Evolutionary conservation across 129 eudicot genomes (phyloP).

Genomic region (Kitagawia praeruptora): DNA sequence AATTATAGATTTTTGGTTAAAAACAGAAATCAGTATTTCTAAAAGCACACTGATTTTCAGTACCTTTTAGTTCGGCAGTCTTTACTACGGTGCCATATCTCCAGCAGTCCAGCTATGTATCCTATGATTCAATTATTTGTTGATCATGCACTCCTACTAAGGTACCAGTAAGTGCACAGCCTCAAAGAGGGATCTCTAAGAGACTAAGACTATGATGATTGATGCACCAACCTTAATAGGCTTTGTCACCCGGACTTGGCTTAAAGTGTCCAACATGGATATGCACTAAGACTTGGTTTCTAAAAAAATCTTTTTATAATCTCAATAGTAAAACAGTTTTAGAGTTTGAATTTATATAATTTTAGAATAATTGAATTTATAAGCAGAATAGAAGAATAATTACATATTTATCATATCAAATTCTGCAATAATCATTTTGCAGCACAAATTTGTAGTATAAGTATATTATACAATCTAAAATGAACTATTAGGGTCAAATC

Average conservation of each 20-base stretch:
- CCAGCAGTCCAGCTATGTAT: not conserved
- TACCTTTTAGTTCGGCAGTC: not conserved
- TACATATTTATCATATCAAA: not conserved
- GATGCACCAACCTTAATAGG: not conserved
- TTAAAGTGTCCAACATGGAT: no score
- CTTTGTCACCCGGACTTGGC: no score
- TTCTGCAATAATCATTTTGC: not conserved
- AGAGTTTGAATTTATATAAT: not conserved
- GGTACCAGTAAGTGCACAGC: not conserved
- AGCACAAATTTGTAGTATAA: not conserved
- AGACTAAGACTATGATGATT: not conserved
- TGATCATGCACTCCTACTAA: not conserved
- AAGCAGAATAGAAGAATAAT: not conserved
- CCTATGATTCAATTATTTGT: not conserved
- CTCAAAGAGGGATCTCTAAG: not conserved
- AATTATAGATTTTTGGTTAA: not conserved
- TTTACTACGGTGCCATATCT: not conserved
- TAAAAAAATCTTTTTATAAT: not conserved
- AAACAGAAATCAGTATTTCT: not conserved
- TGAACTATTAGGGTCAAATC: not conserved
- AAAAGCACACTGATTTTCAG: not conserved
- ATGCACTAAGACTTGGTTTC: not conserved
- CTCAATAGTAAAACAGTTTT: not conserved
- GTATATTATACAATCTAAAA: not conserved
- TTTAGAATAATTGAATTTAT: not conserved